Conservation (phyloP, 805 yeast genomes). For the Candida orba region DNA sequence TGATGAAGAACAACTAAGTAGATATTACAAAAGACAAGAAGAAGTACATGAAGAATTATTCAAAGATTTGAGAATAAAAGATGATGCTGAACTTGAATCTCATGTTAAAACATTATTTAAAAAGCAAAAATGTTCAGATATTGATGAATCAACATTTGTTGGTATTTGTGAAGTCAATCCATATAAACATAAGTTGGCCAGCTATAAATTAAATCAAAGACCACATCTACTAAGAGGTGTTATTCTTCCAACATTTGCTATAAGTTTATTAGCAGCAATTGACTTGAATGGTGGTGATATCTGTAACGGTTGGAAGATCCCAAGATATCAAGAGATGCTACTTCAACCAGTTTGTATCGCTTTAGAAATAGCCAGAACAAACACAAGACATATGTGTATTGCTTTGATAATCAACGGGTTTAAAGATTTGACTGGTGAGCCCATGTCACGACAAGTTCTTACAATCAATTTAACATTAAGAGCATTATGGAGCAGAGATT, state of each 20-base stretch:
- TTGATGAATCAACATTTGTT: constrained; percentile 1
- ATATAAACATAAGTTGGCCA: constrained; percentile 4
- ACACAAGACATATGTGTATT: constrained; percentile 1
- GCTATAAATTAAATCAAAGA: not conserved
- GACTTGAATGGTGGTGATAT: not conserved
- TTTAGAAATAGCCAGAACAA: not conserved
- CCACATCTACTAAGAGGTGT: constrained; percentile 1
- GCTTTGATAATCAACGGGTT: constrained; percentile 5
- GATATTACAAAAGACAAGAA: not conserved
- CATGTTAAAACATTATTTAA: not conserved
- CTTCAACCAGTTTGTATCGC: constrained; percentile 3
- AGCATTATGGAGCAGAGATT: not conserved
- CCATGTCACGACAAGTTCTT: not conserved
- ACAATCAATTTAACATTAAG: not conserved
- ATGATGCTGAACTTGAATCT: not conserved
- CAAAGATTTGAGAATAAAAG: not conserved
- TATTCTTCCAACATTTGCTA: not conserved
- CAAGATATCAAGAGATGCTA: not conserved
- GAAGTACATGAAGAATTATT: not conserved
- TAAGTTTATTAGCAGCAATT: not conserved
- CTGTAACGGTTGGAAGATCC: not conserved
- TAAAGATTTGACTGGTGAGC: not conserved
- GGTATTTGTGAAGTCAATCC: constrained; percentile 5
- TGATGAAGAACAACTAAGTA: not conserved
- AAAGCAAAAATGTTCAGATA: constrained; percentile 2